These are phyloP conservation scores for Triticum monococcum DNA, from an alignment of 176 grass and related monocot species.

Conservation along the genomic window DNA sequence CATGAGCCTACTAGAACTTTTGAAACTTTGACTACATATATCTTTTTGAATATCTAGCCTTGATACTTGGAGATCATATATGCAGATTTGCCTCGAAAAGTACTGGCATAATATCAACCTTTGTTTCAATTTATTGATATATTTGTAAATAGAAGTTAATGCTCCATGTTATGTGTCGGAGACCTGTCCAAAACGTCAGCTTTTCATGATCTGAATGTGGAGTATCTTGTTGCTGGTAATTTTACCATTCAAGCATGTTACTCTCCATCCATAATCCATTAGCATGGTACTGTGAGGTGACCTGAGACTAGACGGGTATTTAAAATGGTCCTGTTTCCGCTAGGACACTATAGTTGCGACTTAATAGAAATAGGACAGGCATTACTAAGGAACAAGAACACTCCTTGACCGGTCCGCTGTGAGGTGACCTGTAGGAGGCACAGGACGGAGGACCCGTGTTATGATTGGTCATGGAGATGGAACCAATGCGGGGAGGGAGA, in stretches of 20 bases:
- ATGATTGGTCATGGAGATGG: constrained; percentile 40
- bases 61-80: not conserved
- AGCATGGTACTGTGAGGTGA: not conserved
- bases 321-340: constrained; percentile 19
- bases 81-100: not conserved
- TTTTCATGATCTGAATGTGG: not conserved
- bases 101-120: not conserved
- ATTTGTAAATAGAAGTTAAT: not conserved
- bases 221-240: not conserved
- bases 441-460: constrained; percentile 15
- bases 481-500: constrained; percentile 25
- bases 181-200: not conserved
- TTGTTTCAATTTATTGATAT: not conserved
- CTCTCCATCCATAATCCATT: not conserved
- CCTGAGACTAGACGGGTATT: not conserved
- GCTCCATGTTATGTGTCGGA: not conserved
- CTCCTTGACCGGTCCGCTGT: constrained; percentile 45
- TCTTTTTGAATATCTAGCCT: not conserved
- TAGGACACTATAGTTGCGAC: constrained; percentile 7
- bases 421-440: constrained; percentile 43
- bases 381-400: constrained; percentile 35
- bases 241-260: not conserved
- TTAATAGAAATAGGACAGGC: constrained; percentile 32
- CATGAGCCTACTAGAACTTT: not conserved
- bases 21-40: not conserved